Evolutionary conservation across 1,139 yeast genomes (phyloP), one percentile per base, ranked within the genome.

Genomic region (Suhomyces bolitotheri): DNA sequence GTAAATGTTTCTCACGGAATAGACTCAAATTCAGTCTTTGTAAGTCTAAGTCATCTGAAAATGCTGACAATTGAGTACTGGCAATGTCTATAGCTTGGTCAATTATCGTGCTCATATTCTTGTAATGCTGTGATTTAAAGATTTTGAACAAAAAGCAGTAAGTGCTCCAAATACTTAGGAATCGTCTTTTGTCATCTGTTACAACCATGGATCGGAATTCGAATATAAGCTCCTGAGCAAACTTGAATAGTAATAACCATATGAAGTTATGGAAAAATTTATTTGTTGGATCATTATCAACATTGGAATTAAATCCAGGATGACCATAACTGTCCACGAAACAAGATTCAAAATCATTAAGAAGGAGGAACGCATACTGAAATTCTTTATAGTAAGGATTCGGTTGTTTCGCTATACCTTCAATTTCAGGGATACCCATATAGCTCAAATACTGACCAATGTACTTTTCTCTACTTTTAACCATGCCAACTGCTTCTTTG

Each of bases 271-370:
- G 31, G 22, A 24, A 25, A 29, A 34, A 46, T 15, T 25, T 44
- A 10, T 11, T 34, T 12, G 16, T 27, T 11, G 30, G 31, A 23
- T 37, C 33, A 4, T 15, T 31, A 9, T 37, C 28, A 7, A 38
- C 28, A 34, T 61, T 61, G 9, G 60, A 41, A 39, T 62, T 63
- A 32, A 56, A 56, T 0, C 64, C 62, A 1, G 67, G 62, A 28
- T 56, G 64, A 3, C 45, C 34, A 13, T 56, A 47, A n/a, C 46
- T 56, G 17, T 44, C 31, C 7, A 12, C 13, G 7, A 39, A 17
- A 26, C 38, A 34, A 8, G 40, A 39, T 13, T 27, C 43, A 29
- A 49, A 49, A 28, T 63, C 66, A 15, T 51, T 45, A 9, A 60
- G 38, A 38, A 63, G 41, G 8, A 58, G 47, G 34, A 60, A 56